A percentile compares a stretch with the other conserved stretches of the same genome.
Conservation (phyloP, 2,329 filamentous ascomycete species). For the Aspergillus carbonarius region DNA sequence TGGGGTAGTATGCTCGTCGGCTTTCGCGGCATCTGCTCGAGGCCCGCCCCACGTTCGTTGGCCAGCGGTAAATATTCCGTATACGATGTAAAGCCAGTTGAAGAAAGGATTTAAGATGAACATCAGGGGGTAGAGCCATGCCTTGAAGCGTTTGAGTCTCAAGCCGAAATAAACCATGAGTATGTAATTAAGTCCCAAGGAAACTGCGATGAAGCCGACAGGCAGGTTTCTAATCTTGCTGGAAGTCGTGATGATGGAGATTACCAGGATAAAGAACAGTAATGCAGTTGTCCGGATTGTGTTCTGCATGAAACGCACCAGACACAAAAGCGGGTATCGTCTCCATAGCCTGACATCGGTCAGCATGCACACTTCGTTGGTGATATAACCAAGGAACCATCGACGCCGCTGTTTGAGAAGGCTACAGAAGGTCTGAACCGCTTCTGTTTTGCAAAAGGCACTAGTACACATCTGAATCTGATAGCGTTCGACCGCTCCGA, state of each 20-base stretch:
- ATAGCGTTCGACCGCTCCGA: conserved; percentile 86
- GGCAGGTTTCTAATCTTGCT: conserved; percentile 77
- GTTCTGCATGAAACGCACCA: conserved; percentile 92
- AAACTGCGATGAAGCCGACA: conserved; percentile 90
- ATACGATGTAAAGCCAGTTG: conserved; percentile 98
- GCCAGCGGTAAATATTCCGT: conserved; percentile 91
- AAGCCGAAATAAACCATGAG: conserved; percentile 95
- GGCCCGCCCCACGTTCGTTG: conserved; percentile 96
- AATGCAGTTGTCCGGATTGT: conserved; percentile 92
- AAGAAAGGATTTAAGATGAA: conserved; percentile 94
- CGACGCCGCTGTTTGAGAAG: conserved; percentile 90
- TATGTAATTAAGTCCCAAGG: conserved; percentile 87
- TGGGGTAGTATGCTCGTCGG: conserved; percentile 72
- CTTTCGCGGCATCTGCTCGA: conserved; percentile 80
- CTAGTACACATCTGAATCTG: conserved; percentile 98
- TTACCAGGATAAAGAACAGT: conserved; percentile 88
- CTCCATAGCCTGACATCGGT: conserved; percentile 91
- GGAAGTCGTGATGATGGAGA: conserved; percentile 81
- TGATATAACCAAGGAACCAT: conserved; percentile 97
- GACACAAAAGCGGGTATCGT: conserved; percentile 79
- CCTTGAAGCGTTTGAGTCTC: conserved; percentile 84
- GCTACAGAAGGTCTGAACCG: conserved; percentile 81
- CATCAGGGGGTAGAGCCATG: conserved; percentile 94
- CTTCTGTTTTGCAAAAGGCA: conserved; percentile 97
- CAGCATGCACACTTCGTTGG: conserved; percentile 97